Evolutionary conservation across 2,329 filamentous ascomycete species (phyloP).

Genomic region (Nothophaeocryptopus gaeumannii): DNA sequence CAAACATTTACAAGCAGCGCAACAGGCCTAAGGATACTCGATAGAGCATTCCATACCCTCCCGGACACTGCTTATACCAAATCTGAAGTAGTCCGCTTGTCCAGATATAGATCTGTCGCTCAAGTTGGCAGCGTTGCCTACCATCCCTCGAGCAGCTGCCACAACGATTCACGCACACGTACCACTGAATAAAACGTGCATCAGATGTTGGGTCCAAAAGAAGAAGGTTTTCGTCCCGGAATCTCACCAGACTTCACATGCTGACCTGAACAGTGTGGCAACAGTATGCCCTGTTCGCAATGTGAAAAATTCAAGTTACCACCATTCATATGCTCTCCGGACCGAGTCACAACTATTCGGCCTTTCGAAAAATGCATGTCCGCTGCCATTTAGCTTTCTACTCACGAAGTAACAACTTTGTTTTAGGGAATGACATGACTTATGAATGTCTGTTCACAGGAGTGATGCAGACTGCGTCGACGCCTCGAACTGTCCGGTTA

Average conservation of each 20-base stretch:
- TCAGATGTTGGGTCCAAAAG: slow-evolving; percentile 5
- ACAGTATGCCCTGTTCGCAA: slow-evolving; percentile 5
- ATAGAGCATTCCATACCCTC: slow-evolving; percentile 2
- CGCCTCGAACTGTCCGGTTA: slow-evolving; percentile 3
- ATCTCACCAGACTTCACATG: slow-evolving; percentile 5
- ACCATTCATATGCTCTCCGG: slow-evolving; percentile 5
- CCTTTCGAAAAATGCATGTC: slow-evolving; percentile 5
- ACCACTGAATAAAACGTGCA: slow-evolving; percentile 4
- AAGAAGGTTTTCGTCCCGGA: slow-evolving; percentile 3
- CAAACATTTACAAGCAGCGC: slow-evolving; percentile 3
- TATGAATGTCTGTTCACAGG: slow-evolving; percentile 5
- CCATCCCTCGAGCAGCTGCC: slow-evolving; percentile 3
- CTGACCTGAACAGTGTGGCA: slow-evolving; percentile 3
- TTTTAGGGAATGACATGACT: slow-evolving; percentile 4
- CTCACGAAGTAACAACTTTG: slow-evolving; percentile 5
- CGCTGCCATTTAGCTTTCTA: slow-evolving; percentile 4
- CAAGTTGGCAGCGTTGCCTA: slow-evolving; percentile 4
- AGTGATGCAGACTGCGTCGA: slow-evolving; percentile 4
- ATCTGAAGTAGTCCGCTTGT: slow-evolving; percentile 3
- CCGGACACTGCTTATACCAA: slow-evolving; percentile 2
- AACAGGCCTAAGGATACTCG: slow-evolving; percentile 3
- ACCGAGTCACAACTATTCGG: slow-evolving; percentile 3
- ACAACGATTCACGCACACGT: slow-evolving; percentile 3
- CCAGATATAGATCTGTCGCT: slow-evolving; percentile 3
- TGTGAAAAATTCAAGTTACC: slow-evolving; percentile 2